phyloP scores from a whole-genome alignment of 768 basidiomycete genomes.

The Mycena epipterygia region DNA sequence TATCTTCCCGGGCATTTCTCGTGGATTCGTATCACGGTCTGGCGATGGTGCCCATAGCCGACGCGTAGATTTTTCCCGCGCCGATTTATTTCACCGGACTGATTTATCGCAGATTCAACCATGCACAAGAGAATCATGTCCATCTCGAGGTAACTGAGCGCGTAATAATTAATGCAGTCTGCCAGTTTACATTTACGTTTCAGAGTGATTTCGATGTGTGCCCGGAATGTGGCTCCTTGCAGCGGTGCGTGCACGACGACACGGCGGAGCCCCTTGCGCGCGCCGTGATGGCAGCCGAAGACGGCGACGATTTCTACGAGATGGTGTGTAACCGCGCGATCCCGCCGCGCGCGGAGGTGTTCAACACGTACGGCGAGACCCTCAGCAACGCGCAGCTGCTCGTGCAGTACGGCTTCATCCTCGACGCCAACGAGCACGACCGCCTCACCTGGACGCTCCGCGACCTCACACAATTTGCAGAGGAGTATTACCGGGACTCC shows the following conservation, averaged over 20 bases:
- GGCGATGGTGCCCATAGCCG: slow-evolving; percentile 88
- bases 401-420: slow-evolving; percentile 77
- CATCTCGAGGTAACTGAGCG: slow-evolving; percentile 79
- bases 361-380: slow-evolving; percentile 83
- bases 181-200: slow-evolving; percentile 15
- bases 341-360: slow-evolving; percentile 67
- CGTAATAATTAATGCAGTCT: not conserved
- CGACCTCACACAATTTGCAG: slow-evolving; percentile 43
- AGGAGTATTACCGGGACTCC: slow-evolving; percentile 25
- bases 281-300: slow-evolving; percentile 26
- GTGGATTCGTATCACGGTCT: slow-evolving; percentile 87
- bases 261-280: slow-evolving; percentile 30
- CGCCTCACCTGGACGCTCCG: slow-evolving; percentile 58
- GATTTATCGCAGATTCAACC: slow-evolving; percentile 75
- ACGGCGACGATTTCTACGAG: slow-evolving; percentile 64
- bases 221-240: slow-evolving; percentile 74
- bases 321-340: slow-evolving; percentile 76
- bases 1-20: slow-evolving; percentile 87
- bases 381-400: slow-evolving; percentile 77
- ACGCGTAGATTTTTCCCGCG: slow-evolving; percentile 68
- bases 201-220: slow-evolving; percentile 86
- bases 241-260: slow-evolving; percentile 77
- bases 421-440: slow-evolving; percentile 83
- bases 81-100: not conserved
- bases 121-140: slow-evolving; percentile 74